Evolutionary conservation across 352 stramenopile species (phyloP).

Genomic region (Halophytophthora polymorphica): DNA sequence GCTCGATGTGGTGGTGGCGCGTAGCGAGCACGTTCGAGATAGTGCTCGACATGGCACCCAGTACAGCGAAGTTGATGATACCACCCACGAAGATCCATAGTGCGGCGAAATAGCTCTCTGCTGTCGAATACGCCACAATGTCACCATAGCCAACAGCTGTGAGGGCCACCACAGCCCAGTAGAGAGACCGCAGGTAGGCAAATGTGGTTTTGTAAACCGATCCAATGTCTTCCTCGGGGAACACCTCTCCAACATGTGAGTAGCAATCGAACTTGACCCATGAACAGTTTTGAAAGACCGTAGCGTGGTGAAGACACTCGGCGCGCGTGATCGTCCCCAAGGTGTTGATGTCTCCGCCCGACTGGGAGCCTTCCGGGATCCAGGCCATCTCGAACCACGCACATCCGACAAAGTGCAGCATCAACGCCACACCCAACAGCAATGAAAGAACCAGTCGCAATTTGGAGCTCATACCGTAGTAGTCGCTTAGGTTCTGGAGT

Average conservation of each 20-base stretch:
- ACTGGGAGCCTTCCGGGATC: conserved; percentile 7
- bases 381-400: conserved; percentile 70
- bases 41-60: conserved; percentile 78
- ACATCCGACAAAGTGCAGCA: conserved; percentile 61
- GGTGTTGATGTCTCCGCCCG: neutral
- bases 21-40: conserved; percentile 66
- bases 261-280: conserved; percentile 77
- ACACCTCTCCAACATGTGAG: conserved; percentile 41
- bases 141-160: conserved; percentile 75
- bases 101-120: conserved; percentile 67
- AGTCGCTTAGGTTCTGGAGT: conserved; percentile 52
- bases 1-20: conserved; percentile 66
- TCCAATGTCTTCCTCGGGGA: conserved; percentile 35
- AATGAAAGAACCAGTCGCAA: conserved; percentile 43
- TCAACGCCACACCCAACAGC: conserved; percentile 46
- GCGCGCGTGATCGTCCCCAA: conserved; percentile 6
- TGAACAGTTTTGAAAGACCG: conserved; percentile 56
- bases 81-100: conserved; percentile 74
- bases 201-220: conserved; percentile 52
- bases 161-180: conserved; percentile 72
- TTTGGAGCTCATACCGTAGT: conserved; percentile 63
- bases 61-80: conserved; percentile 76
- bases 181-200: conserved; percentile 67
- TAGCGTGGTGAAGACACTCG: conserved; percentile 52
- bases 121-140: conserved; percentile 69